Base-by-base conservation (phyloP, 2,329 filamentous ascomycete genomes). In the Penicillium sp. region DNA sequence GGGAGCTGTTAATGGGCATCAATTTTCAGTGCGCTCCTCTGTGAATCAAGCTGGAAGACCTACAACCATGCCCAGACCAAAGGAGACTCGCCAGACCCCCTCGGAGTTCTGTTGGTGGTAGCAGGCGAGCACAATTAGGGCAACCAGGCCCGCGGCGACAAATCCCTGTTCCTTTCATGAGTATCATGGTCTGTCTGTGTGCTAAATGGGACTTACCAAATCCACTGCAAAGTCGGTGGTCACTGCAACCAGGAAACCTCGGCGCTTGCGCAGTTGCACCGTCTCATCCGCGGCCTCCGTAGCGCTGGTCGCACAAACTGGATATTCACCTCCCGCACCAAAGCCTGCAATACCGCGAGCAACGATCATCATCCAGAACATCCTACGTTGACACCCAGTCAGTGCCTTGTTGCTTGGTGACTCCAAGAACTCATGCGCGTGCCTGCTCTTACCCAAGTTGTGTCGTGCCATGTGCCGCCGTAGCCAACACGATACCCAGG, bases 281-380 rank as follows among this genome's bases (percentile, higher is more conserved):
- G 64, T 67, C 56, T 71, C 70, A 49, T 72, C 69, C 1, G 69
- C 67, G 5, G 67, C 67, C 35, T 72, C 70, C 2, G 66, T 67
- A 37, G 67, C 66, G 55, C 62, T 67, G 5, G 67, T 68, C 1
- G 62, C 68, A 48, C 67, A 71, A 14, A 72, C 70, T 7, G 72
- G 71, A 64, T 74, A 74, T 58, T 75, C 73, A 7, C 73, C 73
- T 6, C 81, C 81, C 4, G 80, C 79, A 2, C 81, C 81, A 54
- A 71, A 65, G 1, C 69, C 68, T 35, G 67, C 69, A 20, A 69
- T 54, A 15, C 69, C 69, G 5, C 68, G 63, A 4, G 67, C 64
- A 1, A 70, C 34, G 77, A 82, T 78, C 61, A 83, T 74, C 81
- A 83, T 83, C 81, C 81, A 83, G 51, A 82, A 79, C 70, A 84